Percentiles rank a stretch among this genome's conserved stretches.
These are phyloP conservation scores for Furcasterigmium furcatum DNA, from an alignment of 2,329 filamentous ascomycete species.

Conservation along the genomic window DNA sequence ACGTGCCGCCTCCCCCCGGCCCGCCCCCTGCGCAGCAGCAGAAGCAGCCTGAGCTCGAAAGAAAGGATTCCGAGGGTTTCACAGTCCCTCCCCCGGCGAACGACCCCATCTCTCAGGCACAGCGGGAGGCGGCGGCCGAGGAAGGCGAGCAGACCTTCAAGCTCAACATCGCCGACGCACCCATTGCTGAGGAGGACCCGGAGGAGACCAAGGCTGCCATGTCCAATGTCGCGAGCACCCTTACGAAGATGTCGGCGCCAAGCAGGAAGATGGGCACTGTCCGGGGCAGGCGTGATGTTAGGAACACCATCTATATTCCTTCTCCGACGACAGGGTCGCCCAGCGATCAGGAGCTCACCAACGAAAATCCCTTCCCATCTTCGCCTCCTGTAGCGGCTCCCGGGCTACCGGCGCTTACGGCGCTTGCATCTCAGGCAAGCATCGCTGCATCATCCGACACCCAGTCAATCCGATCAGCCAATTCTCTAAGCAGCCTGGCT, in stretches of 20 bases:
- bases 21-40: slow-evolving; percentile 44
- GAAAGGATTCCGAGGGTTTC: slow-evolving; percentile 73
- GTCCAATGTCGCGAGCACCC: slow-evolving; percentile 70
- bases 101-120: slow-evolving; percentile 68
- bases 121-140: slow-evolving; percentile 60
- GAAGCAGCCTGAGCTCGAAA: slow-evolving; percentile 16
- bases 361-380: slow-evolving; percentile 27
- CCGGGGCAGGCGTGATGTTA: slow-evolving; percentile 83
- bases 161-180: slow-evolving; percentile 74
- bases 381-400: slow-evolving; percentile 32
- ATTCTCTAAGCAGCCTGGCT: slow-evolving; percentile 67
- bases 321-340: slow-evolving; percentile 23
- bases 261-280: slow-evolving; percentile 72
- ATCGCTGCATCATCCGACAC: slow-evolving; percentile 69
- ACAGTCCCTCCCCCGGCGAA: slow-evolving; percentile 64
- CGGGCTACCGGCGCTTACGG: slow-evolving; percentile 48
- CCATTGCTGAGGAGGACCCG: slow-evolving; percentile 74
- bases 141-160: slow-evolving; percentile 69
- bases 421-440: slow-evolving; percentile 62
- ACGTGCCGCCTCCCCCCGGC: slow-evolving; percentile 48
- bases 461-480: slow-evolving; percentile 85
- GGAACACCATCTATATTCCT: slow-evolving; percentile 85
- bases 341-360: slow-evolving; percentile 22
- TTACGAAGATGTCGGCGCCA: slow-evolving; percentile 62
- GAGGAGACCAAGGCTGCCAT: slow-evolving; percentile 71